A percentile compares a stretch with the other conserved stretches of the same genome.
Evolutionary conservation across 306 rosid genomes (phyloP).

Genomic region (Heteromeles arbutifolia): DNA sequence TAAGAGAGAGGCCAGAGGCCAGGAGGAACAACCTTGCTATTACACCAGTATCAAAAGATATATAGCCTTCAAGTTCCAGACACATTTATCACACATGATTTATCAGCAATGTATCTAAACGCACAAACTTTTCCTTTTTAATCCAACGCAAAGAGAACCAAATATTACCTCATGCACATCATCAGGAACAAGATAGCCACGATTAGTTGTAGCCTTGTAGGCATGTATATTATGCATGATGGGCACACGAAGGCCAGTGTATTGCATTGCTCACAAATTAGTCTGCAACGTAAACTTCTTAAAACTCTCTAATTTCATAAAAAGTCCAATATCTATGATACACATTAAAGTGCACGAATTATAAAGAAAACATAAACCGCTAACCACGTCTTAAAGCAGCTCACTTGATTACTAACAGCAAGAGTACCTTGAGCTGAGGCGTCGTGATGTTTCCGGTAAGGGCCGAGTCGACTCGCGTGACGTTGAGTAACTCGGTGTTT

Average conservation of each 20-base stretch:
- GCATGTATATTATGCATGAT: not conserved
- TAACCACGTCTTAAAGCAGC: not conserved
- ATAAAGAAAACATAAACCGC: not conserved
- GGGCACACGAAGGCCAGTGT: not conserved
- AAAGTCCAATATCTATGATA: not conserved
- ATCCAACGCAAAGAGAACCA: not conserved
- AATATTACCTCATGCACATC: constrained; percentile 65
- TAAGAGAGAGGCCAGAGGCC: not conserved
- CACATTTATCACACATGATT: not conserved
- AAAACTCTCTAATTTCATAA: not conserved
- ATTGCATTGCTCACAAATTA: not conserved
- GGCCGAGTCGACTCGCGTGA: constrained; percentile 63
- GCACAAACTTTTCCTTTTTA: not conserved
- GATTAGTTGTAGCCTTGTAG: constrained; percentile 6
- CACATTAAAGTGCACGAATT: not conserved
- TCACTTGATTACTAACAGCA: constrained; percentile 11
- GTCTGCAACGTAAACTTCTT: not conserved
- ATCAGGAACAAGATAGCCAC: constrained; percentile 67
- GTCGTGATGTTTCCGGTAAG: constrained; percentile 59
- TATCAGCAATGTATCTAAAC: not conserved
- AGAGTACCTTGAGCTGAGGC: constrained; percentile 66
- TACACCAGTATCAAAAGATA: not conserved
- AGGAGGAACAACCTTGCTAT: not conserved
- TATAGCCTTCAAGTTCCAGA: not conserved
- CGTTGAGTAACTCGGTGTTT: too few relatives aligned